Evolutionary conservation across 2,329 filamentous ascomycete genomes (phyloP), one percentile per base, ranked within the genome.

Genomic region (Gnomoniopsis smithogilvyi): DNA sequence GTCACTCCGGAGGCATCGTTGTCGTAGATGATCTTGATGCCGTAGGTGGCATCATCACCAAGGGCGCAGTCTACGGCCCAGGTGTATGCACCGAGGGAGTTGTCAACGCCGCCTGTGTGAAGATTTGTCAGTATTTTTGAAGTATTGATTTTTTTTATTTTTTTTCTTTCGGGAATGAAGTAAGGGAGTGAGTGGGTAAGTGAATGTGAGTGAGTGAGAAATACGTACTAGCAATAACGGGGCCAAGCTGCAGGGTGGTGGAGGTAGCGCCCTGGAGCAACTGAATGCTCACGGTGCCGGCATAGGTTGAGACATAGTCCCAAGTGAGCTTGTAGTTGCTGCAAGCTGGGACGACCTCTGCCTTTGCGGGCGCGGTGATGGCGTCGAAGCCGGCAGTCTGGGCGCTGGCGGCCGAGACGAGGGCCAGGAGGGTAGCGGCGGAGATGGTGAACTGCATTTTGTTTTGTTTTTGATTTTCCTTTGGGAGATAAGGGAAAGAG

Each of bases 321-420:
- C 85, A 88, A 64, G 72, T 71, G 70, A 88, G 76, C 64, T 72
- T 72, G 69, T 78, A 81, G 55, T 74, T 71, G 65, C 74, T 64
- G 66, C 84, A 84, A 47, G 81, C 79, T 24, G 71, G 54, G 64
- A 87, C 63, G 50, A 70, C 61, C 70, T 81, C 71, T 65, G 73
- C 73, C 56, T 74, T 49, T 34, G 66, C 62, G 62, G 85, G 85
- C 62, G 72, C 72, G 65, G 68, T 74, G 69, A 88, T 74, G 68
- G 77, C 70, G 70, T 85, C 77, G 73, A 86, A 88, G 68, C 78
- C 79, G 24, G 74, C 56, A 48, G 79, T 81, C 73, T 84, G 81
- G 62, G 83, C 84, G 60, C 83, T 63, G 65, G 72, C 79, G 63
- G 79, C 70, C 71, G 75, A 75, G 67, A 76, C 77, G 64, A 81